phyloP scores from a whole-genome alignment of 73 alveolate genomes.

The Paramecium tetraurelia region DNA sequence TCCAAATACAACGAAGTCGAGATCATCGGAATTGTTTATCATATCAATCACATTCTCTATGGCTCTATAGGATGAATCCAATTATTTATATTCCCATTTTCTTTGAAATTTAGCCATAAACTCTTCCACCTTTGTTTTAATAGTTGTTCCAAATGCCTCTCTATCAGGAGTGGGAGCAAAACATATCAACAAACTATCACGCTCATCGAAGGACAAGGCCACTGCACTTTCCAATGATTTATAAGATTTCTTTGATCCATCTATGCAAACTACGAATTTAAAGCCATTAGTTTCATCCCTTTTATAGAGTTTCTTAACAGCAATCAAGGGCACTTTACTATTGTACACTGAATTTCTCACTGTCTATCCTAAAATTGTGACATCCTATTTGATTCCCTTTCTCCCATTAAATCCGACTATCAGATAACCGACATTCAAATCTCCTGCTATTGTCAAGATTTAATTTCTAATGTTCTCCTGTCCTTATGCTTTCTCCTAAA shows the following conservation, averaged over 20 bases:
- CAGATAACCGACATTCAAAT: conserved; percentile 2
- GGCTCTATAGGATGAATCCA: conserved; percentile 18
- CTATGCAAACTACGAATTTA: conserved; percentile 51
- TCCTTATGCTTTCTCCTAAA: conserved; percentile 9
- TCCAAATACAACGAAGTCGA: conserved; percentile 47
- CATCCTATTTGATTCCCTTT: conserved; percentile 53
- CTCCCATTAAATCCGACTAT: conserved; percentile 56
- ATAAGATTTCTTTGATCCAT: conserved; percentile 63
- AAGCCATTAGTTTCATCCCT: conserved; percentile 50
- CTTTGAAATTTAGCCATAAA: conserved; percentile 10
- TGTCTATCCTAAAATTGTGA: conserved; percentile 43
- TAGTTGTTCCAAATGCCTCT: conserved; percentile 30
- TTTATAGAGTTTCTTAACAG: conserved; percentile 33
- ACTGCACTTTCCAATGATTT: conserved; percentile 51
- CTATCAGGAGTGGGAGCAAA: conserved; percentile 64
- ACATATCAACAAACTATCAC: conserved; percentile 39
- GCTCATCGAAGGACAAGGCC: conserved; percentile 19
- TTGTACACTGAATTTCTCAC: conserved; percentile 50
- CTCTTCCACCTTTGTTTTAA: conserved; percentile 46
- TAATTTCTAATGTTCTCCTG: conserved; percentile 44
- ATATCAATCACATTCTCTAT: conserved; percentile 9
- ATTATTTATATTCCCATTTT: conserved; percentile 51
- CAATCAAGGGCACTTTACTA: conserved; percentile 47
- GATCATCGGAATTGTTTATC: conserved; percentile 18
- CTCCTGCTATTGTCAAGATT: conserved; percentile 13